A percentile compares a stretch with the other conserved stretches of the same genome.
These are phyloP conservation scores for Fomitopsis pulvina DNA, from an alignment of 768 basidiomycete genomes.

Conservation along the genomic window DNA sequence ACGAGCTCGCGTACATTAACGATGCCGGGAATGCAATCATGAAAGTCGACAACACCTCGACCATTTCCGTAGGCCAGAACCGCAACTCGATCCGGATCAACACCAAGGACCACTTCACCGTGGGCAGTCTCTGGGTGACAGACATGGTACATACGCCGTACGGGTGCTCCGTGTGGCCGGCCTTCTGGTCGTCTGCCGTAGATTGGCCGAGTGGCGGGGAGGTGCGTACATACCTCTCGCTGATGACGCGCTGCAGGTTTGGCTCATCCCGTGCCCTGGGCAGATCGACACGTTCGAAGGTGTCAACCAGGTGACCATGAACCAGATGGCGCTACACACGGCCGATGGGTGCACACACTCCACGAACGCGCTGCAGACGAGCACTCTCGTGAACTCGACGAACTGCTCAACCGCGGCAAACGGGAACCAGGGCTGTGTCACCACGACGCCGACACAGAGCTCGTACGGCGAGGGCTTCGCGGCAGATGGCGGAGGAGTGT, in stretches of 20 bases:
- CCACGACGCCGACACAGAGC: slow-evolving; percentile 41
- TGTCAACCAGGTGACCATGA: slow-evolving; percentile 58
- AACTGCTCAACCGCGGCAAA: slow-evolving; percentile 54
- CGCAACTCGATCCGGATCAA: slow-evolving; percentile 65
- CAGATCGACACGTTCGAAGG: slow-evolving; percentile 69
- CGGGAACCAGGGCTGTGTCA: slow-evolving; percentile 58
- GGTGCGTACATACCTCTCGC: slow-evolving; percentile 17
- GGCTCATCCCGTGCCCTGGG: slow-evolving; percentile 25
- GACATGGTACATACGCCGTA: slow-evolving; percentile 61
- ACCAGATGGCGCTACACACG: slow-evolving; percentile 75
- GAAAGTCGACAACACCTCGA: slow-evolving; percentile 65
- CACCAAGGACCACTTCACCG: slow-evolving; percentile 43
- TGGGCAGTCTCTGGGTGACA: slow-evolving; percentile 59
- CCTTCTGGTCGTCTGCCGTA: slow-evolving; percentile 50
- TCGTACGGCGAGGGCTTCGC: slow-evolving; percentile 64
- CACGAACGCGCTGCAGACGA: slow-evolving; percentile 40
- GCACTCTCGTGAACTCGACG: slow-evolving; percentile 46
- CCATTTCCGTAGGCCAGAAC: slow-evolving; percentile 44
- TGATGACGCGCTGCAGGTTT: slow-evolving; percentile 16
- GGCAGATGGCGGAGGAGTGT: slow-evolving; percentile 62
- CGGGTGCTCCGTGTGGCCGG: slow-evolving; percentile 72
- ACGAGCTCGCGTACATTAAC: slow-evolving; percentile 58
- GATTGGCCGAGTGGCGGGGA: slow-evolving; percentile 59
- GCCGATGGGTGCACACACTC: slow-evolving; percentile 47
- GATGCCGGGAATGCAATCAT: slow-evolving; percentile 68